These are phyloP conservation scores for Sclerotinia trifoliorum DNA, from an alignment of 2,329 filamentous ascomycete species.

Conservation along the genomic window DNA sequence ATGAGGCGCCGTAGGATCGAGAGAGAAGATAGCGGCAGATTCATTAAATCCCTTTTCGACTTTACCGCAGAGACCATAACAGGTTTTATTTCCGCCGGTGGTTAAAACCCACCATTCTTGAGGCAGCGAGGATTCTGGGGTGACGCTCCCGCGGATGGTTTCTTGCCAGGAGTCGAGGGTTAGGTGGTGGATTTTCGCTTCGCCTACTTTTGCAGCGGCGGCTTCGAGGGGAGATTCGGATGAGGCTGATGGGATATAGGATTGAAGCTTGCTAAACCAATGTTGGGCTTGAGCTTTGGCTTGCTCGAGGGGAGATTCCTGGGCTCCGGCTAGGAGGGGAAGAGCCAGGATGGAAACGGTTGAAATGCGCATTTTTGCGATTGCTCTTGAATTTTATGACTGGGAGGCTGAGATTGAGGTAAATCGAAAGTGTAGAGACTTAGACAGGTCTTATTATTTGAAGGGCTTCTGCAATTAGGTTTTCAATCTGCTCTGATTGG, in stretches of 20 bases:
- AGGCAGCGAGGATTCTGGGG: constrained; percentile 55
- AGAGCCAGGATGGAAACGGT: constrained; percentile 52
- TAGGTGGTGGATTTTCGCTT: constrained; percentile 54
- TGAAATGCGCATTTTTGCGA: constrained; percentile 56
- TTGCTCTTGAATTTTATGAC: not conserved
- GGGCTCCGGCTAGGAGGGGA: constrained; percentile 54
- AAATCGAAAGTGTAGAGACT: not conserved
- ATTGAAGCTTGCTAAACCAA: constrained; percentile 60
- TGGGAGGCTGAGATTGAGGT: not conserved
- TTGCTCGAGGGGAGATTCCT: constrained; percentile 52
- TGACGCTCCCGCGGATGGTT: constrained; percentile 61
- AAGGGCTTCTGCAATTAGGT: constrained; percentile 9
- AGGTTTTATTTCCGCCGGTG: constrained; percentile 76
- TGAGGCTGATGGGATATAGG: constrained; percentile 51
- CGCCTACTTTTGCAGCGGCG: constrained; percentile 52
- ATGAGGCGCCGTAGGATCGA: constrained; percentile 60
- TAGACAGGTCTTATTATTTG: constrained; percentile 1
- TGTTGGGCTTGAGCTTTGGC: constrained; percentile 64
- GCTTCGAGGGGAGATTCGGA: constrained; percentile 41
- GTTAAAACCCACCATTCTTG: constrained; percentile 76
- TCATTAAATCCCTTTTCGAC: constrained; percentile 67
- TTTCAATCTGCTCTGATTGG: not conserved
- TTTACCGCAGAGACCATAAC: constrained; percentile 61
- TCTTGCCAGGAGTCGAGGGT: constrained; percentile 71
- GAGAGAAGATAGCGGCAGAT: constrained; percentile 62